These are phyloP conservation scores for Teratosphaeria nubilosa DNA, from an alignment of 2,329 filamentous ascomycete genomes.

Conservation along the genomic window DNA sequence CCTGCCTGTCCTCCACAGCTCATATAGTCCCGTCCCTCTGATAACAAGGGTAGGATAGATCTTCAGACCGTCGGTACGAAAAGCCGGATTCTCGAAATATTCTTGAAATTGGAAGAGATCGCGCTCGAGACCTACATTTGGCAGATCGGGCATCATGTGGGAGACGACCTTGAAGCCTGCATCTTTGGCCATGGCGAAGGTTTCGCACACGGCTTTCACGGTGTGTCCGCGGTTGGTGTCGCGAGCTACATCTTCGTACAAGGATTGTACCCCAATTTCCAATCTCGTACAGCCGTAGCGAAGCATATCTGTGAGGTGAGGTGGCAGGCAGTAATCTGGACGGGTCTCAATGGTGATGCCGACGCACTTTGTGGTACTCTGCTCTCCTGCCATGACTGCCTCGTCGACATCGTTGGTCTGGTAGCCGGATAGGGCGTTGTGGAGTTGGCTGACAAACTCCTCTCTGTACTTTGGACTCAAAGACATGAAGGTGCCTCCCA, in stretches of 20 bases:
- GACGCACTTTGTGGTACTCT: conserved; percentile 96
- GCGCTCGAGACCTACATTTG: conserved; percentile 96
- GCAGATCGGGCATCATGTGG: conserved; percentile 99
- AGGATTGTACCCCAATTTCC: conserved; percentile 88
- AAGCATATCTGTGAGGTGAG: conserved; percentile 92
- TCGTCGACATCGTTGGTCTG: conserved; percentile 91
- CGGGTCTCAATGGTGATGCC: conserved; percentile 97
- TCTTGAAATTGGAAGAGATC: conserved; percentile 95
- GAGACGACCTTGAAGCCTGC: conserved; percentile 98
- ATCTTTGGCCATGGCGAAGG: conserved; percentile 94
- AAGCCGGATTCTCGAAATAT: conserved; percentile 94
- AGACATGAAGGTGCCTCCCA: conserved; percentile 99
- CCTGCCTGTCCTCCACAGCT: conserved; percentile 89
- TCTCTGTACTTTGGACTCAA: conserved; percentile 80
- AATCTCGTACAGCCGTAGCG: conserved; percentile 94
- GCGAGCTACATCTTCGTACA: conserved; percentile 96
- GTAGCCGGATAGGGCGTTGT: conserved; percentile 94
- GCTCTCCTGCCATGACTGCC: conserved; percentile 84
- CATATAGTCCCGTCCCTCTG: conserved; percentile 88
- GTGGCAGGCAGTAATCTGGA: conserved; percentile 91
- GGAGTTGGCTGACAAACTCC: conserved; percentile 86
- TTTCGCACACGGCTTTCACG: conserved; percentile 88
- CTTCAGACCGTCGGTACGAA: conserved; percentile 92
- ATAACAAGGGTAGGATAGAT: conserved; percentile 98
- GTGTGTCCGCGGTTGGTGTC: conserved; percentile 97